Base-by-base conservation (phyloP, 495 filamentous ascomycete species). In the Barbatosphaeria neglecta region DNA sequence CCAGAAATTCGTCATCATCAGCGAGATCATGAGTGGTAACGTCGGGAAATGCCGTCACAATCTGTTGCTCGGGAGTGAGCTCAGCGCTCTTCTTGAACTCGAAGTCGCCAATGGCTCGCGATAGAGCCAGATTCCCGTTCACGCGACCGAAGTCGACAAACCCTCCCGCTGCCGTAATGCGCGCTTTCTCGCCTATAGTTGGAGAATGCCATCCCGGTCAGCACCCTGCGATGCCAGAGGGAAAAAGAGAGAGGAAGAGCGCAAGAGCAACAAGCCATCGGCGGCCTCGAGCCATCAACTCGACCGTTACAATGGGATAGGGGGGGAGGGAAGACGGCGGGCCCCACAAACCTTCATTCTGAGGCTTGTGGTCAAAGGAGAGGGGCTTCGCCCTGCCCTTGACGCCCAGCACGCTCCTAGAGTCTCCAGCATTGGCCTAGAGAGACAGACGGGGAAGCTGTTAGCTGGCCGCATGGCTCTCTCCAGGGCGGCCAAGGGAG, bases 31-130 rank as follows among this genome's bases (percentile, higher is more conserved):
- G 92, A 37, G 86, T 74, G 18, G 83, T 84, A 20, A 98, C 87
- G 64, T 98, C 92, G 13, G 92, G 92, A 62, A 81, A 96, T 8
- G 93, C 92, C 6, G 92, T 98, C 13, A 98, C 92, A 35, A 98
- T 96, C 63, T 98, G 92, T 61, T 95, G 84, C 59, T 98, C 93
- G 24, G 93, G 92, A 9, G 90, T 81, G 38, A 98, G 79, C 53
- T 95, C 89, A 49, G 90, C 84, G 64, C 90, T 95, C 76, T 96
- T 97, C 78, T 98, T 98, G 76, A 98, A 98, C 64, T 98, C 92
- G 59, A 98, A 98, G 68, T 98, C 92, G 52, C 92, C 92, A 58
- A 98, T 96, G 52, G 92, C 92, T 60, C 92, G 83, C 41, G 93
- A 97, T 33, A 98, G 74, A n/a, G 92, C 92, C 41, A 98, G 80